Evolutionary conservation across 2,329 filamentous ascomycete genomes (phyloP), one percentile per base, ranked within the genome.

Genomic region (Alternaria gaisen): DNA sequence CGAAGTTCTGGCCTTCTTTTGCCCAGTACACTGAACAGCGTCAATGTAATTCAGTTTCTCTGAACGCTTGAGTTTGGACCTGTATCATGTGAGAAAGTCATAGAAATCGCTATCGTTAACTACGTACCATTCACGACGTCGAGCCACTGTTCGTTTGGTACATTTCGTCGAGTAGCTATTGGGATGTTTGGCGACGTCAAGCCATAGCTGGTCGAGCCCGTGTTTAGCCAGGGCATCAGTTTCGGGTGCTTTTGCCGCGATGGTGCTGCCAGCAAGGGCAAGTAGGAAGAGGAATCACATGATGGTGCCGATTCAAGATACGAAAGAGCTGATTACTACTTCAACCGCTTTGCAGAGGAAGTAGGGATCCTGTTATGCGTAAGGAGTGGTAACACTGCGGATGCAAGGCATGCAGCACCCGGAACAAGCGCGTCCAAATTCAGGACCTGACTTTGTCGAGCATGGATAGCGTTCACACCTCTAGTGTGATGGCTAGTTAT

Each of bases 1-100:
- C 9, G 73, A 71, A 6, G 71, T 75, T 43, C 68, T 73, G 3
- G 71, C 56, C 4, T 69, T 63, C 46, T 64, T 70, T 8, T 56
- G 67, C 5, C 60, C 55, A 10, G 74, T 47, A 55, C 76, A 78
- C 38, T 76, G 65, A 18, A 78, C 74, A 18, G 76, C 76, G 0
- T 60, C 36, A 34, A 77, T 77, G 52, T 77, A 78, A 18, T 70
- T 58, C 18, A 67, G 61, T 53, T 65, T 72, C 42, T 72, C 64
- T 8, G 57, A 28, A 34, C 52, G 52, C 30, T 46, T 54, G 11
- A 54, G 26, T 5, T 34, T 34, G 30, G 52, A 54, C 52, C 47
- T 58, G 18, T n/a, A 11, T 16, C 5, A 11, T 11, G 11, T 30
- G 28, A 30, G 11, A 10, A 11, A 30, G 28, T 1, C 12, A 10